Conservation (phyloP, 1,284 basidiomycete genomes). For the Xanthoconium separans region DNA sequence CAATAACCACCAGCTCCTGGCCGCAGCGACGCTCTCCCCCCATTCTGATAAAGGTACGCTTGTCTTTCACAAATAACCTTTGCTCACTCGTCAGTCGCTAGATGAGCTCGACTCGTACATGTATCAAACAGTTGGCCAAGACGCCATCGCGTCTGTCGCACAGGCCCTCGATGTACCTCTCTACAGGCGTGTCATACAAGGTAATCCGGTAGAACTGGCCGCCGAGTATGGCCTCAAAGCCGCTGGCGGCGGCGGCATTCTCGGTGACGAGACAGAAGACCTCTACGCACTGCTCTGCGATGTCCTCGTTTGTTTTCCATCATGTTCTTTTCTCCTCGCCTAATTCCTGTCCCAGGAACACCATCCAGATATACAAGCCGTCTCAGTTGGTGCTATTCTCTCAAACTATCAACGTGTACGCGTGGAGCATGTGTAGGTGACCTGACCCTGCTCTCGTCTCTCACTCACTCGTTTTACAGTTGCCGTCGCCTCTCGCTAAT, state of each 20-base stretch:
- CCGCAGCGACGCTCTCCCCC: conserved; percentile 88
- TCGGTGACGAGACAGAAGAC: conserved; percentile 96
- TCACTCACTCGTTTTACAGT: conserved; percentile 39
- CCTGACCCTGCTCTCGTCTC: background rate
- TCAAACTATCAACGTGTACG: conserved; percentile 97
- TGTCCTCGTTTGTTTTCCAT: conserved; percentile 65
- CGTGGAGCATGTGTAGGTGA: conserved; percentile 91
- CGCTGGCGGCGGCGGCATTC: conserved; percentile 48
- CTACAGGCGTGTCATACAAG: conserved; percentile 79
- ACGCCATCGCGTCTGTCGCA: conserved; percentile 87
- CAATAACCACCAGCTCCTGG: conserved; percentile 88
- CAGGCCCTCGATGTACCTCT: conserved; percentile 85
- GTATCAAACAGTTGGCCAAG: conserved; percentile 98
- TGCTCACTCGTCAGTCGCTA: conserved; percentile 37
- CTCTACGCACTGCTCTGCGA: conserved; percentile 72
- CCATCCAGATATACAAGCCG: conserved; percentile 84
- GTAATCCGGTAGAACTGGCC: conserved; percentile 79
- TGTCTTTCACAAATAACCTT: conserved; percentile 10
- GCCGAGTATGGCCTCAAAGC: conserved; percentile 80
- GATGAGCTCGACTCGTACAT: conserved; percentile 99
- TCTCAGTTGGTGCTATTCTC: conserved; percentile 95
- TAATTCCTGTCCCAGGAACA: conserved; percentile 44
- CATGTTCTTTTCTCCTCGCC: background rate
- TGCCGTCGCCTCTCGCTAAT: conserved; percentile 82
- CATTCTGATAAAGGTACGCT: conserved; percentile 76